Percentiles rank a stretch among this genome's conserved stretches.
These are phyloP conservation scores for Nephelium lappaceum DNA, from an alignment of 345 rosid genomes.

Conservation along the genomic window DNA sequence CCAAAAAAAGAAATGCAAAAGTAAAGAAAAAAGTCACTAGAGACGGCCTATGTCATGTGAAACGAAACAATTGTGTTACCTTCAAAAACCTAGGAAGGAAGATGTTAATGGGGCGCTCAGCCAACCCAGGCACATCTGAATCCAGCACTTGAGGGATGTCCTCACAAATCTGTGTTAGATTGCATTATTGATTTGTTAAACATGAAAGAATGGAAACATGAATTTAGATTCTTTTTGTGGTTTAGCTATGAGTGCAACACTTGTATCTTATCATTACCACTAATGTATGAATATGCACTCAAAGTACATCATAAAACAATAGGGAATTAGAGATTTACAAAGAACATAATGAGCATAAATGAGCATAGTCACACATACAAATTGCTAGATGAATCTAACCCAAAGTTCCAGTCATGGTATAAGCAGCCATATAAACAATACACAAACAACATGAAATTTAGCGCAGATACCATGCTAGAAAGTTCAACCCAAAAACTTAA, in stretches of 20 bases:
- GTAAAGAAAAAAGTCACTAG: not conserved
- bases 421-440: not conserved
- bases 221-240: not conserved
- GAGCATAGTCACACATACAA: not conserved
- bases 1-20: not conserved
- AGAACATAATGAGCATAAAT: not conserved
- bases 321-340: not conserved
- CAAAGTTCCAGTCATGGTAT: not conserved
- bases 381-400: not conserved
- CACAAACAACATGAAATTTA: not conserved
- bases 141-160: constrained; percentile 91
- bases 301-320: not conserved
- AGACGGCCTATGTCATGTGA: not conserved
- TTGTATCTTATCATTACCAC: not conserved
- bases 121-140: constrained; percentile 81
- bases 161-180: constrained; percentile 74
- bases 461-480: not conserved
- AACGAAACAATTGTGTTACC: constrained; percentile 42
- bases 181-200: constrained; percentile 1
- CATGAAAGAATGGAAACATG: not conserved
- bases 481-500: not conserved
- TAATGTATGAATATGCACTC: not conserved
- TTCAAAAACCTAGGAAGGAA: constrained; percentile 79
- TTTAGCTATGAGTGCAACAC: not conserved
- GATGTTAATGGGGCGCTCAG: constrained; percentile 84